Base-by-base conservation (phyloP, 805 yeast genomes). In the Candida chauliodis region DNA sequence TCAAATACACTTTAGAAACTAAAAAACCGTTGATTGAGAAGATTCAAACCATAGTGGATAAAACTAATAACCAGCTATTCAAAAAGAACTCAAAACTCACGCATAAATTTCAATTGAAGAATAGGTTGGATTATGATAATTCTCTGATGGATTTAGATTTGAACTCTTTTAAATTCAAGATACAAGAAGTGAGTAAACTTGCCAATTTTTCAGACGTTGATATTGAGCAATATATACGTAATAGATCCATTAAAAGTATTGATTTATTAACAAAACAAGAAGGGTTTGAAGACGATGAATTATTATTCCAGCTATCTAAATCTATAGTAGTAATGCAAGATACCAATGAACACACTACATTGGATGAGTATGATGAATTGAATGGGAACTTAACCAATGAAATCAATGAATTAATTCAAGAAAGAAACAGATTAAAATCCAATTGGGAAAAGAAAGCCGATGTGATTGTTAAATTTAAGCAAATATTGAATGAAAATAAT, bases 1-100 rank as follows among this genome's bases (percentile, higher is more conserved):
- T 61, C 8, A 47, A 47, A n/a, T 47, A 53, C 13, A 51, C 65
- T 25, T 51, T 46, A 26, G 50, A 51, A 8, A 51, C 53, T 6
- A 63, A 66, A 38, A 53, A 61, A 35, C 74, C 73, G 2, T 42
- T 63, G 9, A 46, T 68, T 17, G 63, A 61, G 19, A 51, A 64
- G 34, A 62, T 66, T 58, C 48, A 48, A n/a, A 15, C 25, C 6
- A 44, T 65, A 32, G 51, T 53, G 3, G 41, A 37, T 15, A 49
- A 48, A 18, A 63, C 59, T 42, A 52, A 51, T 5, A 37, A 25
- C 6, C 48, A 48, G 8, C 35, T 60, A 7, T 24, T 29, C 8
- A 16, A 26, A 14, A n/a, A 18, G 9, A 38, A 15, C 4, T 17
- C 45, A 11, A 34, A 25, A 28, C 17, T 21, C n/a, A 25, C 35